Conservation (phyloP, 495 filamentous ascomycete genomes). For the Aspergillus sparsus region DNA sequence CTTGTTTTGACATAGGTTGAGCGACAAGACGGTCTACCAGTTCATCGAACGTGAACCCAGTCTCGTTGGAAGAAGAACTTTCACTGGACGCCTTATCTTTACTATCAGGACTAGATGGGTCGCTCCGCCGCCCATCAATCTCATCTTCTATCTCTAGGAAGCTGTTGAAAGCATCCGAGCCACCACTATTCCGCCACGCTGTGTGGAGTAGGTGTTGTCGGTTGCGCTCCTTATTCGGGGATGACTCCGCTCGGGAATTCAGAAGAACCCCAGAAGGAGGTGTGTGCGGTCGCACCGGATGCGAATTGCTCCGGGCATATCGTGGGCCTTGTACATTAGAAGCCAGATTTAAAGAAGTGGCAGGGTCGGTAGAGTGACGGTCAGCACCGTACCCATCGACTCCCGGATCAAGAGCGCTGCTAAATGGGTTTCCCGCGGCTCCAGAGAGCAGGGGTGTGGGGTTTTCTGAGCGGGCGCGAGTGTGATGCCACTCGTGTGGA, state of each 20-base stretch:
- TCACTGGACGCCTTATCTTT: slow-evolving; percentile 41
- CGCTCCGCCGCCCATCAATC: slow-evolving; percentile 36
- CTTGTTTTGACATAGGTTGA: slow-evolving; percentile 78
- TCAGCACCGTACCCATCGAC: slow-evolving; percentile 43
- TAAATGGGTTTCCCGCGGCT: slow-evolving; percentile 42
- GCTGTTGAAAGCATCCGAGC: slow-evolving; percentile 45
- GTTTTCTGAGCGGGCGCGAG: slow-evolving; percentile 41
- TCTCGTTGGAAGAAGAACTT: slow-evolving; percentile 41
- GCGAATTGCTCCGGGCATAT: slow-evolving; percentile 49
- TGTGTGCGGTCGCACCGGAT: slow-evolving; percentile 48
- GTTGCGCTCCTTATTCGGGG: slow-evolving; percentile 33
- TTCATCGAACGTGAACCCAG: slow-evolving; percentile 78
- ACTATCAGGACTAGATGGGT: slow-evolving; percentile 35
- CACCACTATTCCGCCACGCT: slow-evolving; percentile 46
- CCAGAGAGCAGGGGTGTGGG: slow-evolving; percentile 31
- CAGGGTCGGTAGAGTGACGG: slow-evolving; percentile 38
- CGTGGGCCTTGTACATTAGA: slow-evolving; percentile 36
- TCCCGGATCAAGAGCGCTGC: slow-evolving; percentile 32
- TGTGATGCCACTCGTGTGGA: slow-evolving; percentile 37
- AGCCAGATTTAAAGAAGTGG: slow-evolving; percentile 38
- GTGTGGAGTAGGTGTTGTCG: slow-evolving; percentile 40
- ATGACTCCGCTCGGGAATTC: slow-evolving; percentile 34
- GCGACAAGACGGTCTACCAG: slow-evolving; percentile 83
- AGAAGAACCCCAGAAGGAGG: slow-evolving; percentile 40
- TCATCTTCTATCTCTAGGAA: slow-evolving; percentile 53